Conservation (phyloP, 164 flowering plant genomes). For the Chimonanthus salicifolius region DNA sequence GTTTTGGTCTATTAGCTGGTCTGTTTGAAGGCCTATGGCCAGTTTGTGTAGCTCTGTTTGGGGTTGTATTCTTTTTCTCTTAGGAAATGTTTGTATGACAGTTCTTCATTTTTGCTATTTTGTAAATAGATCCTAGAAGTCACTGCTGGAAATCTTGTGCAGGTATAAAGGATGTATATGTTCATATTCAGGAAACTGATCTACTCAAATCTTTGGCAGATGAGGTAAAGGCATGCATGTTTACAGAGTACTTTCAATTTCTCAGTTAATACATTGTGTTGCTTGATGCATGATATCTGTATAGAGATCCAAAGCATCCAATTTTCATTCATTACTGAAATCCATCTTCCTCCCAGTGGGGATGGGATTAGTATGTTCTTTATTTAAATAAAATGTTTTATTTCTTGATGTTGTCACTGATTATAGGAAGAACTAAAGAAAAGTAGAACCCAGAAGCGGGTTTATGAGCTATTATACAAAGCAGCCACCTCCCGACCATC, state of each 20-base stretch:
- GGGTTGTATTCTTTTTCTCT: no score
- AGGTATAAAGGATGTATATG: slow-evolving; percentile 59
- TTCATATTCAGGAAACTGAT: slow-evolving; percentile 68
- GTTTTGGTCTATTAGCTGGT: no score
- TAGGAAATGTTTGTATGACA: no score
- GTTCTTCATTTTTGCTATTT: not conserved
- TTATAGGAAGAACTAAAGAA: slow-evolving; percentile 85
- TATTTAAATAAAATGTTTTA: not conserved
- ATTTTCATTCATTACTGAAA: no score
- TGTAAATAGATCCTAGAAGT: not conserved
- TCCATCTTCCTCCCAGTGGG: not conserved
- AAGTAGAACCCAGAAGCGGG: slow-evolving; percentile 63
- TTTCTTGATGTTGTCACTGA: slow-evolving; percentile 16
- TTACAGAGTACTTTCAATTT: not conserved
- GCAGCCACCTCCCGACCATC: slow-evolving; percentile 45
- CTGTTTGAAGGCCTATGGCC: no score
- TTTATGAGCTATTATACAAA: slow-evolving; percentile 79
- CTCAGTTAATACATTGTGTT: not conserved
- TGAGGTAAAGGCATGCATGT: slow-evolving; percentile 37
- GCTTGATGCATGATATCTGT: not conserved
- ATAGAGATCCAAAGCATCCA: not conserved
- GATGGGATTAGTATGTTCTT: not conserved
- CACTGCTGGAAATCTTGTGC: slow-evolving; percentile 16
- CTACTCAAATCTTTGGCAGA: slow-evolving; percentile 53
- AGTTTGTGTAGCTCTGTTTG: no score